Conservation (phyloP, 306 rosid genomes). For the Rosa rugosa region DNA sequence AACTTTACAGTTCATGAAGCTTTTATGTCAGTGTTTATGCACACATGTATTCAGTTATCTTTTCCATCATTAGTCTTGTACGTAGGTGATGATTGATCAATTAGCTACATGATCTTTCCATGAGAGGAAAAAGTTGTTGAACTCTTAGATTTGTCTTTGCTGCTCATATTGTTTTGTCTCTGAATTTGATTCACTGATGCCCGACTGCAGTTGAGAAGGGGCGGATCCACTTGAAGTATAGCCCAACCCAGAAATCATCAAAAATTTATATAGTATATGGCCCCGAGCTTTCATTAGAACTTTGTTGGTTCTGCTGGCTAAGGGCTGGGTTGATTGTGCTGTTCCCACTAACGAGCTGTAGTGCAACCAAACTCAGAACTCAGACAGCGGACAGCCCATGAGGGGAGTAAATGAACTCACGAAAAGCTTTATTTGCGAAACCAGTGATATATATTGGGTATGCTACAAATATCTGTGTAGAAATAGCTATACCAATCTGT, state of each 20-base stretch:
- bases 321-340: too few species aligned
- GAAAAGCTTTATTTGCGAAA: neutral
- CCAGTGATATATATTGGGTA: neutral
- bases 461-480: neutral
- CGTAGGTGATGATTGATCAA: neutral
- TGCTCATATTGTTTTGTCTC: neutral
- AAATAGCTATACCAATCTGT: neutral
- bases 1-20: neutral
- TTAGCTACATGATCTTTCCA: neutral
- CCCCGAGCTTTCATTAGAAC: accelerated
- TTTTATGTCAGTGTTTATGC: neutral
- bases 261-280: too few species aligned
- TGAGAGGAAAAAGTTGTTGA: neutral
- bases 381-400: neutral
- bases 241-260: too few species aligned
- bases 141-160: neutral
- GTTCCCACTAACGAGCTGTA: neutral
- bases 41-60: neutral
- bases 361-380: neutral
- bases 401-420: neutral
- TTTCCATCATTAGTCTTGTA: neutral
- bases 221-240: too few species aligned
- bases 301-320: too few species aligned
- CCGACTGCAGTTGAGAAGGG: neutral
- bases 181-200: neutral